Evolutionary conservation across 2,329 filamentous ascomycete genomes (phyloP).

Genomic region (Calonectria leucothoes): DNA sequence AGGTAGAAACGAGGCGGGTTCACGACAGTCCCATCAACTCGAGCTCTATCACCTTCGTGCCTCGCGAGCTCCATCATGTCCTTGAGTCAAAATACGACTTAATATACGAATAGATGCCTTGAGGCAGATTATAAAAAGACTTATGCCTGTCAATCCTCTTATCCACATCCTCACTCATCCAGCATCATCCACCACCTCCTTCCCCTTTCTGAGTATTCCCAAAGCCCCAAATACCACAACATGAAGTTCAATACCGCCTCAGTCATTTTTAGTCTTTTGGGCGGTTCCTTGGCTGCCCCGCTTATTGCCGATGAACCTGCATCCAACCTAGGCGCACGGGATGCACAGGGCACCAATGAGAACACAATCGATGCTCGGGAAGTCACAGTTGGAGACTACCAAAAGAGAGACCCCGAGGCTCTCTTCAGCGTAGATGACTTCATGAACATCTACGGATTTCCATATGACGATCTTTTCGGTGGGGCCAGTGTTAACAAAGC

Average conservation of each 20-base stretch:
- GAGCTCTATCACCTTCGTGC: background rate
- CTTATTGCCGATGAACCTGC: background rate
- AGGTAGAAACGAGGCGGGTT: background rate
- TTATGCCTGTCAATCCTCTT: background rate
- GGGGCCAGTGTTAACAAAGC: background rate
- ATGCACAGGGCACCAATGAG: background rate
- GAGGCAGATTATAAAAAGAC: background rate
- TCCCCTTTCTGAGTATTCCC: background rate
- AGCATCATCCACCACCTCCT: background rate
- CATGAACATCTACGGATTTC: background rate
- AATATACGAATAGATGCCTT: background rate
- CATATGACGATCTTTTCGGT: background rate
- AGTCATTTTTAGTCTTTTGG: background rate
- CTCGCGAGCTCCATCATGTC: background rate
- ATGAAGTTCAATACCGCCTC: background rate
- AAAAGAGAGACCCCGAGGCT: background rate
- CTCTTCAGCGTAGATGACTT: background rate
- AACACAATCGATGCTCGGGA: background rate
- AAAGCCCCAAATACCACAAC: too few relatives aligned
- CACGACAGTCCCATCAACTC: too few relatives aligned
- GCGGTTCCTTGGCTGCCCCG: background rate
- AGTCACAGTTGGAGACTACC: background rate
- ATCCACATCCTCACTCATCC: background rate
- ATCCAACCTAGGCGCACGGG: background rate
- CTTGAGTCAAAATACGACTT: background rate